Conservation (phyloP, 306 rosid genomes). For the Datisca glomerata region DNA sequence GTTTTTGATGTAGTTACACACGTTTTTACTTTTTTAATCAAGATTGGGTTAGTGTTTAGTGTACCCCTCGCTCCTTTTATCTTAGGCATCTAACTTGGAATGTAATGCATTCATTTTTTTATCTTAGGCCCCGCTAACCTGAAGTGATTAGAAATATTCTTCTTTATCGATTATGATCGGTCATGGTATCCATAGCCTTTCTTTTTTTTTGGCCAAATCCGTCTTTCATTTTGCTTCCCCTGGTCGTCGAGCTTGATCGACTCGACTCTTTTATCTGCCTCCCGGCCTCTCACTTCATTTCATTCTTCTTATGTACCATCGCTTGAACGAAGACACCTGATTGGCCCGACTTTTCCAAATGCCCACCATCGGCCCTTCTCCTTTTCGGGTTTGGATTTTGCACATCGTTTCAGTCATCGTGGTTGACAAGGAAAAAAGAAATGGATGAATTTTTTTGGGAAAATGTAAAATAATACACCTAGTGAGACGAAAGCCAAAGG, state of each 20-base stretch:
- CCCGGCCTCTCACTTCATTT: not conserved
- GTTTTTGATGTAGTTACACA: no score
- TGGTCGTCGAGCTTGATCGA: not conserved
- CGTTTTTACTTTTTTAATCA: no score
- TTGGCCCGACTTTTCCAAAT: slow-evolving; percentile 1
- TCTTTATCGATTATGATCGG: not conserved
- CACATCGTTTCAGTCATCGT: not conserved
- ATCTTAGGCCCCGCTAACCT: no score
- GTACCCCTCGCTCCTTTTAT: no score
- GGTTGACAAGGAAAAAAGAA: not conserved
- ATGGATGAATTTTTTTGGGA: not conserved
- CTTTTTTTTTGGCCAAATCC: not conserved
- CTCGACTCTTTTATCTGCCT: slow-evolving; percentile 3
- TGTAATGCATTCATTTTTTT: no score
- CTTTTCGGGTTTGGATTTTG: slow-evolving; percentile 2
- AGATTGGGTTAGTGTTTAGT: no score
- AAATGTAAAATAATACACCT: not conserved
- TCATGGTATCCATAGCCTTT: not conserved
- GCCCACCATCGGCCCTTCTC: slow-evolving; percentile 5
- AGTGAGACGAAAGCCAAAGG: slow-evolving; percentile 1
- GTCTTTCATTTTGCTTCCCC: not conserved
- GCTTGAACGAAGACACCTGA: slow-evolving; percentile 2
- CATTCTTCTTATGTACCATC: not conserved
- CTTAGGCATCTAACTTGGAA: no score
- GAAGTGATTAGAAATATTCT: no score